phyloP scores from a whole-genome alignment of 805 yeast genomes.

The Nematodospora valgi region DNA sequence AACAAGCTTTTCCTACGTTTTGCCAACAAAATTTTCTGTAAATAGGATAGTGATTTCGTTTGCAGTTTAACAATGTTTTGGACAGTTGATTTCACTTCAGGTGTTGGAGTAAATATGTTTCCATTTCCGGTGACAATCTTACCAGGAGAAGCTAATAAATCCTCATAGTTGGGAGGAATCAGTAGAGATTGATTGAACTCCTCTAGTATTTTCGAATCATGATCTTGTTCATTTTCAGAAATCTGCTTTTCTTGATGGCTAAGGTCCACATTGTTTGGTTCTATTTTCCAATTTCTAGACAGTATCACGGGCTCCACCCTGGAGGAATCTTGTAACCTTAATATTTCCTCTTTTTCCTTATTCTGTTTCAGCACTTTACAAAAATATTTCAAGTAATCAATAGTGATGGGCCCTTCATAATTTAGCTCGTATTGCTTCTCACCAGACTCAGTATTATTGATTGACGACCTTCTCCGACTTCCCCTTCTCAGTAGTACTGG shows the following conservation, averaged over 20 bases:
- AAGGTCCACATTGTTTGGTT: no score
- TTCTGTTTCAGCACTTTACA: conserved; percentile 23
- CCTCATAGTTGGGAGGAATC: conserved; percentile 18
- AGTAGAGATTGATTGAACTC: conserved; percentile 28
- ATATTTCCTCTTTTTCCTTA: background rate
- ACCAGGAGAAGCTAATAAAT: conserved; percentile 2
- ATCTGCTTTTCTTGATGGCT: conserved; percentile 10
- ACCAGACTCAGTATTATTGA: conserved; percentile 20
- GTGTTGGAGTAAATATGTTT: no score
- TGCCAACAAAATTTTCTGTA: conserved; percentile 28
- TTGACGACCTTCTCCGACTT: conserved; percentile 25
- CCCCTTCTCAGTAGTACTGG: background rate
- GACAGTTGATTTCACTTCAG: no score
- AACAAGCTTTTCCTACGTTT: conserved; percentile 1
- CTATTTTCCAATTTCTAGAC: background rate
- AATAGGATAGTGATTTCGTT: conserved; percentile 20
- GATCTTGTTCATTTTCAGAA: conserved; percentile 7
- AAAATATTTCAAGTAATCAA: conserved; percentile 33
- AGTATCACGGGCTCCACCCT: conserved; percentile 1
- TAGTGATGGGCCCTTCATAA: conserved; percentile 35
- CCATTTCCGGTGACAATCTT: background rate
- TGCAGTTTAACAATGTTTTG: background rate
- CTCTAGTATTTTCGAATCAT: conserved; percentile 9
- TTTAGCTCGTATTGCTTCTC: conserved; percentile 23
- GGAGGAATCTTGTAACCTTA: conserved; percentile 10